Conservation (phyloP, 2,329 filamentous ascomycete species). For the Arthrinium phaeospermum region DNA sequence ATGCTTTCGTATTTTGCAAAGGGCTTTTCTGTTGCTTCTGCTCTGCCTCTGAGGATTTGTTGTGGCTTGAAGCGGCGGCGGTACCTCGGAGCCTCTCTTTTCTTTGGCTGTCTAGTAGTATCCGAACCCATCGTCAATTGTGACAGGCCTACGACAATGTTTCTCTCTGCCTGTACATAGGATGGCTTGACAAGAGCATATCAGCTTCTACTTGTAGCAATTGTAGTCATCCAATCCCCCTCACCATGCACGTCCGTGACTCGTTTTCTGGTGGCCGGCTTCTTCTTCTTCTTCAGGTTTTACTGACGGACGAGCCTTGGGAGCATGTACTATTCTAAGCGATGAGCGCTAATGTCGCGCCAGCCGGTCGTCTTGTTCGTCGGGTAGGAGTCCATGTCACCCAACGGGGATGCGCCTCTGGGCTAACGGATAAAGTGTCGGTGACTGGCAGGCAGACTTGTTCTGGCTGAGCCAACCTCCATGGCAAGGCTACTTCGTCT, state of each 20-base stretch:
- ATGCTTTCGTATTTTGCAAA: not conserved
- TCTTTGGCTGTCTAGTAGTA: not conserved
- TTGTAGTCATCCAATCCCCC: not conserved
- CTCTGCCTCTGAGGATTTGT: not conserved
- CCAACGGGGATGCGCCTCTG: not conserved
- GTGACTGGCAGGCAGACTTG: not conserved
- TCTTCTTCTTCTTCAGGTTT: not conserved
- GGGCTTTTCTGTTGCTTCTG: not conserved
- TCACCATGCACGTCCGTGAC: not conserved
- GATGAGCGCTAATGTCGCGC: conserved; percentile 9
- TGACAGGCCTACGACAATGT: not conserved
- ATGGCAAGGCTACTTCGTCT: not conserved
- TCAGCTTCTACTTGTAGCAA: conserved; percentile 7
- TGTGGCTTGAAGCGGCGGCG: conserved; percentile 12
- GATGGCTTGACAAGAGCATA: not conserved
- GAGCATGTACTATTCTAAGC: not conserved
- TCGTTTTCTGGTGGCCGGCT: conserved; percentile 6
- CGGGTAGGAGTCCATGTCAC: not conserved
- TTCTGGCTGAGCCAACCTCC: not conserved
- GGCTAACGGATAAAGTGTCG: not conserved
- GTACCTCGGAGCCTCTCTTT: conserved; percentile 1
- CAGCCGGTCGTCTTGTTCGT: not conserved
- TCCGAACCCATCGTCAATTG: conserved; percentile 1
- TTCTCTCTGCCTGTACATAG: not conserved
- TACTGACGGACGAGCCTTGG: not conserved